phyloP scores from a whole-genome alignment of 208 protist species.

The Trypanosoma brucei region DNA sequence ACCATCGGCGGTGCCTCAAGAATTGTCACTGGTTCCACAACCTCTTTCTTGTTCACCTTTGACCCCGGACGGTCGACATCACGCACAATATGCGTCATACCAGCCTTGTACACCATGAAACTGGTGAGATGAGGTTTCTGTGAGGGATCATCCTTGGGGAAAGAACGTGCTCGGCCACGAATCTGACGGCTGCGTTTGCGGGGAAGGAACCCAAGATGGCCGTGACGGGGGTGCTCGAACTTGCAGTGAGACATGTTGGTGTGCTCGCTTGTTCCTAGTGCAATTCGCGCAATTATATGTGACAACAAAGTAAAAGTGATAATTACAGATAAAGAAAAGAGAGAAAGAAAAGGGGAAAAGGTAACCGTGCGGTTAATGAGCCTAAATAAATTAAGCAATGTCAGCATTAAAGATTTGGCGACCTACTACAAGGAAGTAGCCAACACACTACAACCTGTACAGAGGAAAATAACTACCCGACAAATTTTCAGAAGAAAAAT shows the following conservation, averaged over 20 bases:
- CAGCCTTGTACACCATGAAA: conserved; percentile 99
- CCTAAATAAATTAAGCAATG: too few species aligned
- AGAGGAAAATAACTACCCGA: too few species aligned
- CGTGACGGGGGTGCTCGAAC: conserved; percentile 97
- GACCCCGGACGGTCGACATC: conserved; percentile 95
- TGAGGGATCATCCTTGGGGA: conserved; percentile 94
- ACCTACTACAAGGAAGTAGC: too few species aligned
- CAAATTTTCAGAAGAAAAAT: too few species aligned
- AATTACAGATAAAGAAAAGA: too few species aligned
- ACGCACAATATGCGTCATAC: conserved; percentile 99
- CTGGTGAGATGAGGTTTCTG: conserved; percentile 96
- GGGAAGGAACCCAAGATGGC: conserved; percentile 97
- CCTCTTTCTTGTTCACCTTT: conserved; percentile 98
- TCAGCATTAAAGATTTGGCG: too few species aligned
- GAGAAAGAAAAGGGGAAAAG: too few species aligned
- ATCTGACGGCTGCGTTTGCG: conserved; percentile 93
- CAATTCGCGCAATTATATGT: neutral
- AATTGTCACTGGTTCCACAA: conserved; percentile 98
- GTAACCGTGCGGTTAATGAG: too few species aligned
- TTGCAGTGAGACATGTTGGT: conserved; percentile 94
- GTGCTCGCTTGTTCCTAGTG: neutral
- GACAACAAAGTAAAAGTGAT: too few species aligned
- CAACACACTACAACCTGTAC: too few species aligned
- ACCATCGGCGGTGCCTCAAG: conserved; percentile 98
- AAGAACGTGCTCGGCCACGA: conserved; percentile 90